Percentiles rank a stretch among this genome's conserved stretches.
Conservation (phyloP, 345 rosid genomes). For the Salix udensis region DNA sequence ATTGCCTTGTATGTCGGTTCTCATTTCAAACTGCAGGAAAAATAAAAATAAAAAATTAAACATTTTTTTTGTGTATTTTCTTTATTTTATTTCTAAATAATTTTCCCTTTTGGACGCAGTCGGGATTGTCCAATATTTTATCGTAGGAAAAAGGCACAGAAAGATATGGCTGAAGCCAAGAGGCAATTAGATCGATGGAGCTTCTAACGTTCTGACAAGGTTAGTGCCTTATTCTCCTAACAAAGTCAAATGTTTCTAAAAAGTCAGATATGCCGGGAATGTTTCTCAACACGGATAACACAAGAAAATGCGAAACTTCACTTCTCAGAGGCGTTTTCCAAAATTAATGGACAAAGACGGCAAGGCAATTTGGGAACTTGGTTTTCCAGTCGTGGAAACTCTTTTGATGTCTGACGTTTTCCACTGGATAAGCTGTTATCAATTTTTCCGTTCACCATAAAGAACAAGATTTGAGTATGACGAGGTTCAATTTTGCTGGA, state of each 20-base stretch:
- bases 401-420: too few species aligned
- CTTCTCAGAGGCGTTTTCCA: background rate
- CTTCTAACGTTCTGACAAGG: constrained; percentile 37
- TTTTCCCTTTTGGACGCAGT: constrained; percentile 33
- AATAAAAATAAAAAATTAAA: background rate
- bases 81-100: background rate
- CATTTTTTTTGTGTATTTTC: background rate
- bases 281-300: background rate
- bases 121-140: constrained; percentile 98
- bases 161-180: constrained; percentile 87
- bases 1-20: background rate
- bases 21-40: background rate
- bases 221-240: background rate
- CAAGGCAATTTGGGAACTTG: too few species aligned
- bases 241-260: background rate
- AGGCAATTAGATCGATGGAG: constrained; percentile 79
- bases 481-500: too few species aligned
- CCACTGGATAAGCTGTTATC: background rate
- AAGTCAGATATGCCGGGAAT: background rate
- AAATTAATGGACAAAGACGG: background rate
- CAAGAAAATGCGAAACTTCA: background rate
- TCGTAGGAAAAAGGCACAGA: constrained; percentile 91
- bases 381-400: background rate
- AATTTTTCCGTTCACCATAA: too few species aligned
- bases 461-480: too few species aligned